Conservation (phyloP, 1,284 basidiomycete genomes). For the Ustilago trichophora region DNA sequence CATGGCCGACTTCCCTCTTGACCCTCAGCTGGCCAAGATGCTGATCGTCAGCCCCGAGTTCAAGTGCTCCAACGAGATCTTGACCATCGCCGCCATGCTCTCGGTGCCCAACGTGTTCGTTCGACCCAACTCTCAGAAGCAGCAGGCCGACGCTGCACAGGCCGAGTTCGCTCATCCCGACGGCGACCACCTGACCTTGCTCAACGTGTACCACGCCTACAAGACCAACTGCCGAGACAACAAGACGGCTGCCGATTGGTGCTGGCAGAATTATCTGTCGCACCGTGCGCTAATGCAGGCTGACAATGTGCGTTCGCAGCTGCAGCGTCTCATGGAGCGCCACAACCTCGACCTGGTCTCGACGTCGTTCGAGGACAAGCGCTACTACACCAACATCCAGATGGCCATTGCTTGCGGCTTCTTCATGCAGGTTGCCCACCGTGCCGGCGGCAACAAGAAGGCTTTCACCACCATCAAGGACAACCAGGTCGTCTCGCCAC, state of each 20-base stretch:
- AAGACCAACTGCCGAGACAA: constrained; percentile 71
- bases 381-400: constrained; percentile 81
- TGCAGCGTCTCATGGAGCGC: constrained; percentile 91
- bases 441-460: constrained; percentile 67
- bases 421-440: constrained; percentile 98
- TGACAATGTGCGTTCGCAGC: constrained; percentile 91
- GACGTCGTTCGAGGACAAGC: constrained; percentile 78
- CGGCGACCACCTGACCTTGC: constrained; percentile 91
- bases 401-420: constrained; percentile 89
- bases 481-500: constrained; percentile 90
- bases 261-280: constrained; percentile 91
- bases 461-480: constrained; percentile 83
- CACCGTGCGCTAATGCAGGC: constrained; percentile 85
- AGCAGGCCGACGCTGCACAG: constrained; percentile 92
- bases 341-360: constrained; percentile 77
- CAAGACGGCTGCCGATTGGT: constrained; percentile 73
- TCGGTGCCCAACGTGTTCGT: constrained; percentile 92
- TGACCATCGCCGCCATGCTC: constrained; percentile 95
- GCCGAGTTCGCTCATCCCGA: constrained; percentile 88
- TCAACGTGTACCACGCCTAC: constrained; percentile 97
- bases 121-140: constrained; percentile 78
- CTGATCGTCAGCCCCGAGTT: constrained; percentile 93
- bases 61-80: constrained; percentile 92
- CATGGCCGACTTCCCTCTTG: constrained; percentile 98
- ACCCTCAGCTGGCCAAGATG: constrained; percentile 93